Evolutionary conservation across 441 rosid genomes (phyloP).

Genomic region (Aleurites moluccanus): DNA sequence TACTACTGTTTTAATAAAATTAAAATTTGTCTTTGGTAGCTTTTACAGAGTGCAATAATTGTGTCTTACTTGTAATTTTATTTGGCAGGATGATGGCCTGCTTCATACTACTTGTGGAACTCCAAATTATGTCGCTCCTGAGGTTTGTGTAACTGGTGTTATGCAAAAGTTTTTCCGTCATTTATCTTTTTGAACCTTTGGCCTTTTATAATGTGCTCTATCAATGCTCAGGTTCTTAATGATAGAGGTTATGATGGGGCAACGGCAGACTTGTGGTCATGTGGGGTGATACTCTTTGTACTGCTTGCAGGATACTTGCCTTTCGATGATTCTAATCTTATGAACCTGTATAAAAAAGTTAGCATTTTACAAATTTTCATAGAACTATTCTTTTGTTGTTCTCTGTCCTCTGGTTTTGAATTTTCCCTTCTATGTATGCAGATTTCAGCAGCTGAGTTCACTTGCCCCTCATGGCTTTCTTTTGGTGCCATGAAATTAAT

Average conservation of each 20-base stretch:
- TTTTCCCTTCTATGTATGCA: slow-evolving; percentile 31
- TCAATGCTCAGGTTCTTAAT: slow-evolving; percentile 72
- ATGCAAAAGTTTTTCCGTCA: slow-evolving; percentile 9
- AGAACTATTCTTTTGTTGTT: slow-evolving; percentile 15
- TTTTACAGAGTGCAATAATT: slow-evolving; percentile 7
- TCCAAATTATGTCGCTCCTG: slow-evolving; percentile 97
- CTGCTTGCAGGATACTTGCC: slow-evolving; percentile 98
- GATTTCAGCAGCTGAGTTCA: slow-evolving; percentile 91
- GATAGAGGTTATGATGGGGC: slow-evolving; percentile 98
- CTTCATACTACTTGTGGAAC: slow-evolving; percentile 98
- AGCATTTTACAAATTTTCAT: slow-evolving; percentile 39
- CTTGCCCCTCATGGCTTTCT: slow-evolving; percentile 94
- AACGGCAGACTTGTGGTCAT: slow-evolving; percentile 96
- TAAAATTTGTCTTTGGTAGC: not conserved
- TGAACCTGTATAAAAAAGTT: slow-evolving; percentile 91
- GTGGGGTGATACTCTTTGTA: slow-evolving; percentile 98
- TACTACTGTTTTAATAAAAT: not conserved
- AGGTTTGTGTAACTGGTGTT: slow-evolving; percentile 51
- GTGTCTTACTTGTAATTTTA: slow-evolving; percentile 22
- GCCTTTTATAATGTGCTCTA: slow-evolving; percentile 11
- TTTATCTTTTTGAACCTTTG: slow-evolving; percentile 11
- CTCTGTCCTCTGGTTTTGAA: slow-evolving; percentile 22
- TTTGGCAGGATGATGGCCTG: slow-evolving; percentile 84
- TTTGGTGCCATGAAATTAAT: slow-evolving; percentile 78
- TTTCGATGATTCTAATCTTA: slow-evolving; percentile 91